Evolutionary conservation across 1,284 basidiomycete species (phyloP).

Genomic region (Boletellus deceptivus): DNA sequence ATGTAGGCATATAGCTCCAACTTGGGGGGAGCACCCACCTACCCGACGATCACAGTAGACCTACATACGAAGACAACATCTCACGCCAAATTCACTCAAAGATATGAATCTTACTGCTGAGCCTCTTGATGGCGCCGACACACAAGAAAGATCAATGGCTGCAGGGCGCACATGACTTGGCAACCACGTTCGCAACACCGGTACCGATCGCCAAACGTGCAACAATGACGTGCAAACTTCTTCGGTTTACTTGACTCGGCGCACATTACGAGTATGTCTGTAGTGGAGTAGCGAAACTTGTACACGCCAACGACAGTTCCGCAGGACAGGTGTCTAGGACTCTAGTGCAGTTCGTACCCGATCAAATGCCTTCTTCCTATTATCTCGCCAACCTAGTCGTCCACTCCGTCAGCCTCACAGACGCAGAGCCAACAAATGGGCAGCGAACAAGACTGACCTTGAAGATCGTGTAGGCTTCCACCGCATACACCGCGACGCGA

Average conservation of each 20-base stretch:
- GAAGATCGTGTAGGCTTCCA: slow-evolving; percentile 88
- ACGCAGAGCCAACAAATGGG: slow-evolving; percentile 28
- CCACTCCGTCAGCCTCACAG: slow-evolving; percentile 6
- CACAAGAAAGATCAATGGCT: no score
- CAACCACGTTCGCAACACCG: no score
- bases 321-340: slow-evolving; percentile 2
- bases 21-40: no score
- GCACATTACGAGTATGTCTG: slow-evolving; percentile 16
- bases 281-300: not conserved
- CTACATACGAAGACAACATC: no score
- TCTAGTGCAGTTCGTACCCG: slow-evolving; percentile 78
- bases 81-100: no score
- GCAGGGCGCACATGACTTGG: no score
- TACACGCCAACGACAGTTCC: not conserved
- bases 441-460: slow-evolving; percentile 48
- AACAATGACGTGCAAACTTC: no score
- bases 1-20: no score
- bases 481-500: slow-evolving; percentile 78
- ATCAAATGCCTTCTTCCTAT: slow-evolving; percentile 81
- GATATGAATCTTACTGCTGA: no score
- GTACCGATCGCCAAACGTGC: no score
- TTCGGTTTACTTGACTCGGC: not conserved
- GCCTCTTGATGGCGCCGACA: no score
- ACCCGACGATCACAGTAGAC: no score
- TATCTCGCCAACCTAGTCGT: slow-evolving; percentile 80